Evolutionary conservation across 495 filamentous ascomycete species (phyloP).

Genomic region (Aspergillus nanangensis): DNA sequence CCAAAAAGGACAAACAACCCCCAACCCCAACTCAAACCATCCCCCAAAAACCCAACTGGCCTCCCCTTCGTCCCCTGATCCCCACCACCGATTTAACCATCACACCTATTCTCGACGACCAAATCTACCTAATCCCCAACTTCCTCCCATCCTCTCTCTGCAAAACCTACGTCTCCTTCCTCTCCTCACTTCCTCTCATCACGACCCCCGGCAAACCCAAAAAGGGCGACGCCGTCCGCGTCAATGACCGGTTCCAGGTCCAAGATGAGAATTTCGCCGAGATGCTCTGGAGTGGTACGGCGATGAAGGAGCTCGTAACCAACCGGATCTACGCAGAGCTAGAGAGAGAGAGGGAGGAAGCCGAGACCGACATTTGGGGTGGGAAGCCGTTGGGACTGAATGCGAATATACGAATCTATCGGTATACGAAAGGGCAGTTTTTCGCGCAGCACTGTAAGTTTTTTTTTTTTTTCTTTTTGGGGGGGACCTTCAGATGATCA

Average conservation of each 20-base stretch:
- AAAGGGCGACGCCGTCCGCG: slow-evolving; percentile 75
- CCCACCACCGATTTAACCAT: slow-evolving; percentile 61
- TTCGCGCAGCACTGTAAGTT: slow-evolving; percentile 82
- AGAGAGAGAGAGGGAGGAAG: slow-evolving; percentile 39
- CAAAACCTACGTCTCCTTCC: slow-evolving; percentile 74
- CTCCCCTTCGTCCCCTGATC: slow-evolving; percentile 67
- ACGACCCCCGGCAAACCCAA: slow-evolving; percentile 85
- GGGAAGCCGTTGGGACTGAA: slow-evolving; percentile 83
- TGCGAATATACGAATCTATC: slow-evolving; percentile 85
- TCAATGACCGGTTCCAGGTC: slow-evolving; percentile 90
- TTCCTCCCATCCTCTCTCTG: slow-evolving; percentile 80
- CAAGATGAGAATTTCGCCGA: slow-evolving; percentile 72
- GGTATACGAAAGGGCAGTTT: slow-evolving; percentile 83
- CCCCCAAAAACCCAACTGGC: slow-evolving; percentile 61
- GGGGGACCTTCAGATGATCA: neutral
- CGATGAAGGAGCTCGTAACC: slow-evolving; percentile 28
- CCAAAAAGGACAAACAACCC: slow-evolving; percentile 19
- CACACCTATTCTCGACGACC: slow-evolving; percentile 52
- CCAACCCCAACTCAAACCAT: slow-evolving; percentile 12
- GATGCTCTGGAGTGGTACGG: slow-evolving; percentile 58
- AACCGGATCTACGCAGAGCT: neutral
- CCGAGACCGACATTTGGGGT: slow-evolving; percentile 59
- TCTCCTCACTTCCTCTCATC: slow-evolving; percentile 65
- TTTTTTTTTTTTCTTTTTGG: neutral
- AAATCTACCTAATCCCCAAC: slow-evolving; percentile 72